phyloP scores from a whole-genome alignment of 2,329 filamentous ascomycete genomes.

The Lachnellula subtilissima region DNA sequence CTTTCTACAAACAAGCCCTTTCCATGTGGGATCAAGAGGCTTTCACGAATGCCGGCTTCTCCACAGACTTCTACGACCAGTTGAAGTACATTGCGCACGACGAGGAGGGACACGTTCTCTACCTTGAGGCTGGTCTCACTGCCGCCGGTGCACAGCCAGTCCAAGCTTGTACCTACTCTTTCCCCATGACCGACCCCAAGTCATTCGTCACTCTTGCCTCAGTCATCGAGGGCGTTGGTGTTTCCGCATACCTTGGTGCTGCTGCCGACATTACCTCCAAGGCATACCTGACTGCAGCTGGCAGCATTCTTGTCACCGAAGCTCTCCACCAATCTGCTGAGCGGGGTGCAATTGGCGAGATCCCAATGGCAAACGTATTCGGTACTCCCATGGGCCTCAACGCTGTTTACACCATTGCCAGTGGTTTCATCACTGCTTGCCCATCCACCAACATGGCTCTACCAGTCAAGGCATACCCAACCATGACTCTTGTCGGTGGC shows the following conservation, averaged over 20 bases:
- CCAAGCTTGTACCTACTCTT: slow-evolving; percentile 51
- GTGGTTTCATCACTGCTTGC: slow-evolving; percentile 55
- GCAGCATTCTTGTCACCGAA: slow-evolving; percentile 61
- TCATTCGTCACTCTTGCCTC: slow-evolving; percentile 50
- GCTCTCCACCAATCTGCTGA: slow-evolving; percentile 61
- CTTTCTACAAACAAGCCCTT: slow-evolving; percentile 59
- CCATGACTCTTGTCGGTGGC: slow-evolving; percentile 34
- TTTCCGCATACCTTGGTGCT: slow-evolving; percentile 58
- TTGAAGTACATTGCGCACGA: slow-evolving; percentile 52
- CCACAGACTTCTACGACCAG: slow-evolving; percentile 50
- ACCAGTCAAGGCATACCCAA: slow-evolving; percentile 57
- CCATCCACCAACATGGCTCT: slow-evolving; percentile 49
- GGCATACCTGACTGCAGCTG: slow-evolving; percentile 56
- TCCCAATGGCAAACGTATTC: slow-evolving; percentile 54
- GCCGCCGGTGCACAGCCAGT: slow-evolving; percentile 49
- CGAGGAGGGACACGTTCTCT: slow-evolving; percentile 53
- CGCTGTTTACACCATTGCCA: slow-evolving; percentile 59
- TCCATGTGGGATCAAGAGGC: slow-evolving; percentile 48
- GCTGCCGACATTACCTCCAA: slow-evolving; percentile 54
- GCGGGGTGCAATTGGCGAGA: slow-evolving; percentile 44
- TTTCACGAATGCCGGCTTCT: slow-evolving; percentile 49
- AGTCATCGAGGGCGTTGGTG: slow-evolving; percentile 53
- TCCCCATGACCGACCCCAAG: slow-evolving; percentile 43
- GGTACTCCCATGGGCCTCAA: slow-evolving; percentile 55
- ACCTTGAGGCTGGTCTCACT: slow-evolving; percentile 43